Conservation (phyloP, 441 rosid species). For the Macaranga tanarius region DNA sequence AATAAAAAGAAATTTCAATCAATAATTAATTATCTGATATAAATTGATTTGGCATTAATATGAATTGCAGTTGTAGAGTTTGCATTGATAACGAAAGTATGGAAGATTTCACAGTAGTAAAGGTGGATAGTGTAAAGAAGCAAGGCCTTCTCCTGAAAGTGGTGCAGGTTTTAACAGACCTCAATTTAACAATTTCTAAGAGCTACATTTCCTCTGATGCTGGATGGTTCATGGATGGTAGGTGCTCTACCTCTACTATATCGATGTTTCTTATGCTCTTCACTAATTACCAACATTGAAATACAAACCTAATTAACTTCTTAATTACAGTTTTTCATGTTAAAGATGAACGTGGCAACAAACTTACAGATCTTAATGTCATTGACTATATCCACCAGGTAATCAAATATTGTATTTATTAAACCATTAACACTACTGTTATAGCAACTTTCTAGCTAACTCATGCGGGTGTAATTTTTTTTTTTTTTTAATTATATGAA, state of each 20-base stretch:
- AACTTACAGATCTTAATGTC: slow-evolving; percentile 50
- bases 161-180: slow-evolving; percentile 67
- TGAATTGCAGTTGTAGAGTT: slow-evolving; percentile 56
- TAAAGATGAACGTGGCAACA: slow-evolving; percentile 64
- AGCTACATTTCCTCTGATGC: slow-evolving; percentile 72
- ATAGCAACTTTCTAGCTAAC: not conserved
- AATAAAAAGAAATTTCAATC: no score
- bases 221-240: slow-evolving; percentile 81
- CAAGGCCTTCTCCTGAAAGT: slow-evolving; percentile 71
- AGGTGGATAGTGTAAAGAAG: slow-evolving; percentile 62
- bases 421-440: not conserved
- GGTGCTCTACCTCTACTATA: not conserved
- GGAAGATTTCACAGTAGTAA: slow-evolving; percentile 67
- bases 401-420: no score
- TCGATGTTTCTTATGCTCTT: not conserved
- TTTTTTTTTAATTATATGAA: no score
- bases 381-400: slow-evolving; percentile 69
- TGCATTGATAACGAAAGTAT: slow-evolving; percentile 70
- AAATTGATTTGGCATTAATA: not conserved
- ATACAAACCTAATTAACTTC: not conserved
- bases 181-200: slow-evolving; percentile 57
- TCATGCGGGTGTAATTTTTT: not conserved
- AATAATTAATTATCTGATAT: not conserved
- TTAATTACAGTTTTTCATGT: slow-evolving; percentile 66
- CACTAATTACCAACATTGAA: not conserved